Evolutionary conservation across 2,329 filamentous ascomycete genomes (phyloP).

Genomic region (Colletotrichum costaricense): DNA sequence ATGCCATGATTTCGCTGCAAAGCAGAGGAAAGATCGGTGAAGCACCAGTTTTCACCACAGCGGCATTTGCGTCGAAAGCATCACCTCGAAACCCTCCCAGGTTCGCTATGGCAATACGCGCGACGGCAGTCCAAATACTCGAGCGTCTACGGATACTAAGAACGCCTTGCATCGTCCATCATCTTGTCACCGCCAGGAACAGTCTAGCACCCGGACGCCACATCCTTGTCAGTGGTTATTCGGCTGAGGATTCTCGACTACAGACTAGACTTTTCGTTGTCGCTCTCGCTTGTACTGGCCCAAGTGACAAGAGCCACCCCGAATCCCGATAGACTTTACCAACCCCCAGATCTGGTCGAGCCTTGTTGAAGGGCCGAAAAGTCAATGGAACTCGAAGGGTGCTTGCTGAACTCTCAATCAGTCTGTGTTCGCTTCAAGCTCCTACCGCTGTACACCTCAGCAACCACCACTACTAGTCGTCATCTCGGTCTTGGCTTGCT

Average conservation of each 20-base stretch:
- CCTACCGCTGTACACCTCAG: conserved; percentile 1
- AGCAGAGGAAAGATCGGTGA: background rate
- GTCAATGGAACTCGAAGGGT: background rate
- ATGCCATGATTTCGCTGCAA: background rate
- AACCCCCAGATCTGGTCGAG: conserved; percentile 4
- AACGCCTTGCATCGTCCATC: conserved; percentile 16
- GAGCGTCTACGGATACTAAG: background rate
- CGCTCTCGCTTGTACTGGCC: conserved; percentile 19
- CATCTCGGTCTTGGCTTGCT: conserved; percentile 5
- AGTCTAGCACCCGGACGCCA: conserved; percentile 17
- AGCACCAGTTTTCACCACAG: background rate
- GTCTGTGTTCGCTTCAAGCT: background rate
- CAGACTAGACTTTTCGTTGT: background rate
- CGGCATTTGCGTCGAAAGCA: background rate
- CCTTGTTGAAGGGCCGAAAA: conserved; percentile 10
- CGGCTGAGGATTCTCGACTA: conserved; percentile 10
- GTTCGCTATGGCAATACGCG: background rate
- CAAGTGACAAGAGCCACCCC: background rate
- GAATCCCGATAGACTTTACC: conserved; percentile 17
- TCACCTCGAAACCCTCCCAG: background rate
- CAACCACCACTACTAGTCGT: background rate
- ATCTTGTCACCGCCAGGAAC: conserved; percentile 23
- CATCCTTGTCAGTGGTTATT: conserved; percentile 13
- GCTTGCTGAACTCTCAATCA: background rate
- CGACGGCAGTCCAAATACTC: background rate